These are phyloP conservation scores for Cyberlindnera subsufficiens DNA, from an alignment of 805 yeast species.

Conservation along the genomic window DNA sequence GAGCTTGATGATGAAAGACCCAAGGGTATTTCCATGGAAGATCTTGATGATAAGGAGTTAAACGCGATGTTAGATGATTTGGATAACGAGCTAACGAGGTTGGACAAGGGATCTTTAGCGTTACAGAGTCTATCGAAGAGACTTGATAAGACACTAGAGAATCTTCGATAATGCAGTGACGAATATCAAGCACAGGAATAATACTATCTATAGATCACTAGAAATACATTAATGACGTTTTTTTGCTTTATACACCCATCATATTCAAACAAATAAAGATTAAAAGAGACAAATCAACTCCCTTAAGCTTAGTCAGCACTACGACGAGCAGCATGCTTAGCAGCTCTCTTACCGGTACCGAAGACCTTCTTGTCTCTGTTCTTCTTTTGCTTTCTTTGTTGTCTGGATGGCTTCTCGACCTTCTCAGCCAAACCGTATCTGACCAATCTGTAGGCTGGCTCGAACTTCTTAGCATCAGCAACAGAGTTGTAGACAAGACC, in stretches of 20 bases:
- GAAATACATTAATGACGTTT: constrained; percentile 7
- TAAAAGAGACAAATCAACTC: not conserved
- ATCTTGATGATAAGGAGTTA: constrained; percentile 6
- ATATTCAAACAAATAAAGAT: not conserved
- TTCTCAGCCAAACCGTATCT: constrained; percentile 97
- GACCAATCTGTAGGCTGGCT: constrained; percentile 98
- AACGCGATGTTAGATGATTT: constrained; percentile 8
- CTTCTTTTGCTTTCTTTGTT: constrained; percentile 99
- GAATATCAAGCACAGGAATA: not conserved
- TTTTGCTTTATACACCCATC: constrained; percentile 6
- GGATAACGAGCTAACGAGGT: constrained; percentile 10
- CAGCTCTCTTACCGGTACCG: constrained; percentile 95
- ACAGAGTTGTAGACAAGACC: constrained; percentile 98
- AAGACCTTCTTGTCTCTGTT: constrained; percentile 99
- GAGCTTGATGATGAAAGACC: constrained; percentile 3
- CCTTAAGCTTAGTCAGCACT: constrained; percentile 60
- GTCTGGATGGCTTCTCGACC: constrained; percentile 98
- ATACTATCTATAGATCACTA: not conserved
- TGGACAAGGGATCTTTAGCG: constrained; percentile 8
- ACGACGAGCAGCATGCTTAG: constrained; percentile 89
- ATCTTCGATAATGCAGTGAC: not conserved
- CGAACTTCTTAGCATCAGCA: constrained; percentile 97
- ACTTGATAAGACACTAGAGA: constrained; percentile 7
- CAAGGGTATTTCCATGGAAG: not conserved
- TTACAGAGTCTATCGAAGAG: constrained; percentile 7